Conservation (phyloP, 2,329 filamentous ascomycete genomes). For the Chrysoporthe puriensis region DNA sequence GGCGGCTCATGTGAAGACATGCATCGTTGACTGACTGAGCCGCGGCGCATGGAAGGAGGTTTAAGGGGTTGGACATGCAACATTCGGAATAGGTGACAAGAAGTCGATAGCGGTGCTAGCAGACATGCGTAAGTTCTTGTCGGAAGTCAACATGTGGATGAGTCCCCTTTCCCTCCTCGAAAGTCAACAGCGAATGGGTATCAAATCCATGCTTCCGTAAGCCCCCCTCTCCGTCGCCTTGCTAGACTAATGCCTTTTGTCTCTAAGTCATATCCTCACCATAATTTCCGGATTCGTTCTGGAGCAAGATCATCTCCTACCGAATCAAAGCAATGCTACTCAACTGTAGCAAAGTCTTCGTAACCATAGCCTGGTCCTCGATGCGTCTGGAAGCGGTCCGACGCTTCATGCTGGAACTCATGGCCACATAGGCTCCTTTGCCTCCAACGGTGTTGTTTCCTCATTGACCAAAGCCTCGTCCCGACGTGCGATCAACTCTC, state of each 20-base stretch:
- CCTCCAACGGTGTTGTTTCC: conserved; percentile 28
- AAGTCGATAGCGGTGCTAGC: neutral
- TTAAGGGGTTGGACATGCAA: neutral
- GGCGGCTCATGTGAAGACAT: neutral
- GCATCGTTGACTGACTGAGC: neutral
- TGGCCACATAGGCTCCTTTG: conserved; percentile 25
- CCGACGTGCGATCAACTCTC: conserved; percentile 30
- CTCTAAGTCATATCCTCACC: neutral
- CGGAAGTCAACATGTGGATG: neutral
- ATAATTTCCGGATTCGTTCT: neutral
- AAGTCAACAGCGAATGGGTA: conserved; percentile 16
- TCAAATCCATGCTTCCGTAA: conserved; percentile 16
- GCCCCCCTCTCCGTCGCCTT: neutral
- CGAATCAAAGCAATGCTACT: too few species aligned
- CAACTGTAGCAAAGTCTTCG: too few species aligned
- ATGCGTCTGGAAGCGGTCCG: neutral
- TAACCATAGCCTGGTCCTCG: too few species aligned
- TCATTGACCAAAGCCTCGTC: conserved; percentile 28
- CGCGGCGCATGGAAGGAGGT: neutral
- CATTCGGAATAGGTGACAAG: neutral
- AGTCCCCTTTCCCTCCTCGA: neutral
- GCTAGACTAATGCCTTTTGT: neutral
- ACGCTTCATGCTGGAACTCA: neutral
- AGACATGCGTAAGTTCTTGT: neutral
- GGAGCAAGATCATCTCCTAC: neutral